phyloP scores from a whole-genome alignment of 2,329 filamentous ascomycete species.

The Penicillium digitatum region DNA sequence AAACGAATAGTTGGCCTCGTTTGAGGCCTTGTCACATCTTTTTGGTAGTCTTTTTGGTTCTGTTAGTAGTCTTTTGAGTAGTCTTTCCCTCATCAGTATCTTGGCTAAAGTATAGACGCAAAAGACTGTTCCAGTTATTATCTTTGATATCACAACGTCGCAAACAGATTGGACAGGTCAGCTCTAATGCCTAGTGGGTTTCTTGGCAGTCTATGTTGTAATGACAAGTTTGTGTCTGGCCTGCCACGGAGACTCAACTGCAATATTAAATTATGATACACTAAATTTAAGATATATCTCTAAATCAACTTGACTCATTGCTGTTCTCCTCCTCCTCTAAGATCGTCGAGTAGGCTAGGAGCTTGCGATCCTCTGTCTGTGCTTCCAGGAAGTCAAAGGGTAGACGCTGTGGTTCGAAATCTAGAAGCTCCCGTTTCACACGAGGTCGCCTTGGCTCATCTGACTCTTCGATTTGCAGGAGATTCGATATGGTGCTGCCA shows the following conservation, averaged over 20 bases:
- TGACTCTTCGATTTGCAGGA: constrained; percentile 35
- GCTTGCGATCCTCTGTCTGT: constrained; percentile 9
- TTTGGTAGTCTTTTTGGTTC: too few species aligned
- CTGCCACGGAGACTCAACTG: not conserved
- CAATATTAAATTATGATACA: not conserved
- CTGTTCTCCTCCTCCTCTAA: constrained; percentile 34
- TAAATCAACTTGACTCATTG: constrained; percentile 13
- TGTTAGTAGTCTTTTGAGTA: too few species aligned
- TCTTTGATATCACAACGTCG: not conserved
- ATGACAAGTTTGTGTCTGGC: not conserved
- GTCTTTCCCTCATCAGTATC: too few species aligned
- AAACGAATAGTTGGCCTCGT: too few species aligned
- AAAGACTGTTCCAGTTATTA: too few species aligned
- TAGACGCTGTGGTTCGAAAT: not conserved
- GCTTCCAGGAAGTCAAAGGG: constrained; percentile 17
- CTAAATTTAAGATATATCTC: not conserved
- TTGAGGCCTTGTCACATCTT: too few species aligned
- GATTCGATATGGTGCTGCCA: constrained; percentile 53
- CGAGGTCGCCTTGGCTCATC: not conserved
- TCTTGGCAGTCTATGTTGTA: too few species aligned
- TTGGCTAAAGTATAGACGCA: too few species aligned
- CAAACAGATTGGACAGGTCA: not conserved
- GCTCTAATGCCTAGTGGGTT: not conserved
- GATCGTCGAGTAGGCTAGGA: constrained; percentile 26
- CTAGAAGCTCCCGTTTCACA: constrained; percentile 3